Evolutionary conservation across 2,329 filamentous ascomycete species (phyloP).

Genomic region (Pyrenochaeta sp.): DNA sequence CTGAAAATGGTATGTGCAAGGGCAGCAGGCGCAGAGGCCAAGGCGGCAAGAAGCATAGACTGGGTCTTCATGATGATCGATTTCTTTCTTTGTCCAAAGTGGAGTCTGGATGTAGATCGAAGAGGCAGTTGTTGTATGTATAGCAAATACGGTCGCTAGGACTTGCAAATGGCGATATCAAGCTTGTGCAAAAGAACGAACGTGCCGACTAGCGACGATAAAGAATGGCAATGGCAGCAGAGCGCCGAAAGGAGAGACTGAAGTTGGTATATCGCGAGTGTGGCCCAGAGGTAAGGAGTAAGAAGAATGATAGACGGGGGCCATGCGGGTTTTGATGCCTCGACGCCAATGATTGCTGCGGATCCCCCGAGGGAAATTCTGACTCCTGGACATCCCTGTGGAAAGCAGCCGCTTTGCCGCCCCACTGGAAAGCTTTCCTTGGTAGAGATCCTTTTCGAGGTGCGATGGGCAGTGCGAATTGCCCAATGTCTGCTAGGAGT

Average conservation of each 20-base stretch:
- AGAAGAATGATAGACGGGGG: slow-evolving; percentile 16
- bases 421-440: slow-evolving; percentile 32
- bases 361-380: slow-evolving; percentile 17
- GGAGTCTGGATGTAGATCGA: slow-evolving; percentile 1
- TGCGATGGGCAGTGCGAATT: slow-evolving; percentile 19
- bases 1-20: slow-evolving; percentile 49
- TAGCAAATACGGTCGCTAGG: slow-evolving; percentile 41
- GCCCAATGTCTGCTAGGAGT: slow-evolving; percentile 20
- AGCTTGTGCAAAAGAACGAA: slow-evolving; percentile 37
- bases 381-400: slow-evolving; percentile 20
- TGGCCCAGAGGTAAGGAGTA: slow-evolving; percentile 33
- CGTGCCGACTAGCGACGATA: slow-evolving; percentile 48
- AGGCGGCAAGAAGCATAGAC: slow-evolving; percentile 38
- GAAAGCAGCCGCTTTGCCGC: slow-evolving; percentile 22
- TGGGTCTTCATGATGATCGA: slow-evolving; percentile 43
- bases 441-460: slow-evolving; percentile 29
- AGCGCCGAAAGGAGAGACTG: slow-evolving; percentile 40
- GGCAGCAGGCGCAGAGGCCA: slow-evolving; percentile 41
- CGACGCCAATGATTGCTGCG: slow-evolving; percentile 8
- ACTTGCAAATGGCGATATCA: slow-evolving; percentile 23
- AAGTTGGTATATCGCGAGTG: slow-evolving; percentile 35
- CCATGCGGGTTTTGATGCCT: slow-evolving; percentile 33
- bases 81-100: slow-evolving; percentile 2
- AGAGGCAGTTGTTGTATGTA: slow-evolving; percentile 26
- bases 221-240: slow-evolving; percentile 41